A percentile compares a stretch with the other conserved stretches of the same genome.
These are phyloP conservation scores for Benincasa hispida DNA, from an alignment of 306 rosid species.

Conservation along the genomic window DNA sequence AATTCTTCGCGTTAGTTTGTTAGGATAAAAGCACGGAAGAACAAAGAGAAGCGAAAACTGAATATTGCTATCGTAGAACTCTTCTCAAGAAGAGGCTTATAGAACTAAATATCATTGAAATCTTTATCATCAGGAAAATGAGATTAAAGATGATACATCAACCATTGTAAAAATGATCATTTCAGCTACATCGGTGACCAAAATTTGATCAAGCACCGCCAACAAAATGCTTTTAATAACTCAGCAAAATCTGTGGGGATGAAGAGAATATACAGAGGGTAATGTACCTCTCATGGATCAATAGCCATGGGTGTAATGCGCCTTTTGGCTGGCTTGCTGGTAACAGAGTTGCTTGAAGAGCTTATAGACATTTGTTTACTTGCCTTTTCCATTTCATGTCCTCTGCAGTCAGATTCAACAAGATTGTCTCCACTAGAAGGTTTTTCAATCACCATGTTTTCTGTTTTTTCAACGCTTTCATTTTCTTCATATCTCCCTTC, in stretches of 20 bases:
- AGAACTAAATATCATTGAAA: background rate
- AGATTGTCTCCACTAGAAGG: background rate
- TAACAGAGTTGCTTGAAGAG: conserved; percentile 7
- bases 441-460: conserved; percentile 1
- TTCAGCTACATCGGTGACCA: background rate
- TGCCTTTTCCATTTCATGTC: conserved; percentile 17
- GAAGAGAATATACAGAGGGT: conserved; percentile 11
- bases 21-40: background rate
- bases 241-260: background rate
- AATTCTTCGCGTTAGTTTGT: background rate
- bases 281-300: conserved; percentile 16
- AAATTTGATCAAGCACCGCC: background rate
- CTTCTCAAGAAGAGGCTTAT: background rate
- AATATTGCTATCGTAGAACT: background rate
- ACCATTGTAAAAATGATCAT: background rate
- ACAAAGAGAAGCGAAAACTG: background rate
- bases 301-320: conserved; percentile 43
- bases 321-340: conserved; percentile 29
- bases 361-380: conserved; percentile 17
- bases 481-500: conserved; percentile 14
- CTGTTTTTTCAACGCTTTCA: background rate
- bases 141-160: background rate
- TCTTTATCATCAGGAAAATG: background rate
- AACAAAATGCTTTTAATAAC: background rate
- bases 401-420: background rate